phyloP scores from a whole-genome alignment of 495 filamentous ascomycete genomes.

The Xylaria curta region DNA sequence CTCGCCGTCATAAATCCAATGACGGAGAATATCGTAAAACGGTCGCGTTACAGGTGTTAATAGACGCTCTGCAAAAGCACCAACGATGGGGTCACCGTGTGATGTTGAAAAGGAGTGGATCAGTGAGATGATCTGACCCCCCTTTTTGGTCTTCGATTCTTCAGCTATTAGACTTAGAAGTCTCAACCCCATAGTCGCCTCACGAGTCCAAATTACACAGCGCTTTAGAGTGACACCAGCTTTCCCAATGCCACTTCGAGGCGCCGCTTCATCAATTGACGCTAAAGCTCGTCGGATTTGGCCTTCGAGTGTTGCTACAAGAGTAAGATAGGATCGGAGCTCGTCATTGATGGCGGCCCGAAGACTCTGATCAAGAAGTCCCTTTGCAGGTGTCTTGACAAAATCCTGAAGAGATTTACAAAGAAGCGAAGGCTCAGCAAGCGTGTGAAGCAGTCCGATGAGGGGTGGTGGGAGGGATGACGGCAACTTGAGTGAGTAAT shows the following conservation, averaged over 20 bases:
- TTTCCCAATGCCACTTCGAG: conserved; percentile 73
- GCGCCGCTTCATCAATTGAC: conserved; percentile 67
- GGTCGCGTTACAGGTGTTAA: conserved; percentile 90
- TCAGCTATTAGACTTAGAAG: conserved; percentile 95
- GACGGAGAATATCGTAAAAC: conserved; percentile 94
- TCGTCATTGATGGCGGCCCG: conserved; percentile 88
- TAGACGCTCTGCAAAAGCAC: conserved; percentile 91
- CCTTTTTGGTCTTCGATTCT: conserved; percentile 82
- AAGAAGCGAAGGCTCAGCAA: conserved; percentile 92
- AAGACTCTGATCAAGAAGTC: conserved; percentile 88
- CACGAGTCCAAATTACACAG: conserved; percentile 96
- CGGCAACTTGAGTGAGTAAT: conserved; percentile 74
- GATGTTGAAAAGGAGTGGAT: conserved; percentile 93
- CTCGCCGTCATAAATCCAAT: conserved; percentile 99
- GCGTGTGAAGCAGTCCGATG: conserved; percentile 82
- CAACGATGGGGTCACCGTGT: conserved; percentile 94
- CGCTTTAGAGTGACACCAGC: conserved; percentile 94
- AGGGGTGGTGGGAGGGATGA: conserved; percentile 80
- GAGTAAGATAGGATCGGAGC: conserved; percentile 86
- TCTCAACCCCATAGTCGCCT: conserved; percentile 94
- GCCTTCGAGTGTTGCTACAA: conserved; percentile 92
- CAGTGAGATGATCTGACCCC: conserved; percentile 90
- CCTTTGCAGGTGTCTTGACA: conserved; percentile 69
- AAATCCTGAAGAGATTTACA: conserved; percentile 82
- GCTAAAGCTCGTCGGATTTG: conserved; percentile 84